Evolutionary conservation across 1,284 basidiomycete species (phyloP).

Genomic region (Cystobasidium slooffiae): DNA sequence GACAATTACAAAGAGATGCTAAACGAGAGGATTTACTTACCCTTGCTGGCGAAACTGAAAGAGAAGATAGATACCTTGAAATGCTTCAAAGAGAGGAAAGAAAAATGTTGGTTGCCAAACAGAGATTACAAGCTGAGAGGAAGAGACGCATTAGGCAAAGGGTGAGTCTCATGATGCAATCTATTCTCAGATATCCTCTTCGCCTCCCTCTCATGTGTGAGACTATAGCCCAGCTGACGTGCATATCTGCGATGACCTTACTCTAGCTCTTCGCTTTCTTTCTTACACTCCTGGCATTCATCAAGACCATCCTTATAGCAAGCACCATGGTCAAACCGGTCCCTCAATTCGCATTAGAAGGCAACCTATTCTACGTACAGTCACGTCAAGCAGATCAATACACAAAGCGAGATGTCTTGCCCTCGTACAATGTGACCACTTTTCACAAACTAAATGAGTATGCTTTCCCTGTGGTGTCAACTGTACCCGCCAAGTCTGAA

Average conservation of each 20-base stretch:
- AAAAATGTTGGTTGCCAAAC: too few species aligned
- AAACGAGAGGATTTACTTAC: neutral
- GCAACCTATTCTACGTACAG: slow-evolving; percentile 31
- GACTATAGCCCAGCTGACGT: neutral
- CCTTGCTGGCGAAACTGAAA: neutral
- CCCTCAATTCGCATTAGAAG: slow-evolving; percentile 30
- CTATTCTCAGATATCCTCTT: too few species aligned
- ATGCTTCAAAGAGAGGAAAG: neutral
- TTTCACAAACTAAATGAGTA: too few species aligned
- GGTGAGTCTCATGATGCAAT: too few species aligned
- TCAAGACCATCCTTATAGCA: neutral
- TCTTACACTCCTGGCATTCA: neutral
- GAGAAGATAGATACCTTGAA: neutral
- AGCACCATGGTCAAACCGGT: slow-evolving; percentile 25
- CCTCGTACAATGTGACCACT: neutral
- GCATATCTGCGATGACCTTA: neutral
- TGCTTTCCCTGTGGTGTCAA: too few species aligned
- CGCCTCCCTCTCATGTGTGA: neutral
- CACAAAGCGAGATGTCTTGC: slow-evolving; percentile 11
- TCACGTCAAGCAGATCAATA: slow-evolving; percentile 23
- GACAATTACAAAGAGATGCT: neutral
- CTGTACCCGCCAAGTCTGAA: neutral
- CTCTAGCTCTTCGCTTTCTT: neutral
- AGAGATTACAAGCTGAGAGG: too few species aligned
- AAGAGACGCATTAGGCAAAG: too few species aligned